Evolutionary conservation across 106 monocot genomes (phyloP), one percentile per base, ranked within the genome.

Genomic region (Dendrobium officinale): DNA sequence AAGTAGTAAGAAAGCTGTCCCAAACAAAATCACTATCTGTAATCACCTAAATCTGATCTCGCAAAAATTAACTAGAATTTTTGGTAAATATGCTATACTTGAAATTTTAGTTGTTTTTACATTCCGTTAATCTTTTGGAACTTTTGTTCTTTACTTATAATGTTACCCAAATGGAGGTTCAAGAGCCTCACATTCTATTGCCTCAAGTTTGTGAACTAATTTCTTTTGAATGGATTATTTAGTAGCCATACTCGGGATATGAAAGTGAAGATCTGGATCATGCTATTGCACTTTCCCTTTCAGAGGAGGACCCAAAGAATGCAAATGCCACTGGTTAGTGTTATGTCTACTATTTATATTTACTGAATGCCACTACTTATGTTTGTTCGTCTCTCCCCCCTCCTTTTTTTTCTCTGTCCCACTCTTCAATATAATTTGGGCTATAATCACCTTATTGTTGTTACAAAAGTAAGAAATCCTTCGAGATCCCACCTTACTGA

Each of bases 251-350:
- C 45, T 77, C 86, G n/a, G 88, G 81, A 19, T 66, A 44, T 88
- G 91, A 88, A 78, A 80, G 91, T 85, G 92, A 92, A 84, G 93
- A 96, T 80, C 82, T 96, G 31, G 91, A 93, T 78, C 91, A 68
- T 77, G 93, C 96, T 73, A 94, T 94, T 77, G 92, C 96, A 79
- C 84, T 94, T 77, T 94, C 96, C 26, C 86, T 94, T 40, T 88
- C 83, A 70, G 96, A 89, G 82, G 93, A 90, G 82, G 96, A 93
- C 58, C 83, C 88, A 18, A 81, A 72, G 77, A 90, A 92, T 73
- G 86, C 84, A 73, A 92, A 93, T 66, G 81, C 81, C 17, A 77
- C 77, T 80, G 90, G 94, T 94, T 66, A 87, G 86, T 84, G 22
- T 51, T 78, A 31, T 44, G 22, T 40, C 18, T 79, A 3, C 16